Conservation (phyloP, 768 basidiomycete species). For the Auriscalpium vulgare region DNA sequence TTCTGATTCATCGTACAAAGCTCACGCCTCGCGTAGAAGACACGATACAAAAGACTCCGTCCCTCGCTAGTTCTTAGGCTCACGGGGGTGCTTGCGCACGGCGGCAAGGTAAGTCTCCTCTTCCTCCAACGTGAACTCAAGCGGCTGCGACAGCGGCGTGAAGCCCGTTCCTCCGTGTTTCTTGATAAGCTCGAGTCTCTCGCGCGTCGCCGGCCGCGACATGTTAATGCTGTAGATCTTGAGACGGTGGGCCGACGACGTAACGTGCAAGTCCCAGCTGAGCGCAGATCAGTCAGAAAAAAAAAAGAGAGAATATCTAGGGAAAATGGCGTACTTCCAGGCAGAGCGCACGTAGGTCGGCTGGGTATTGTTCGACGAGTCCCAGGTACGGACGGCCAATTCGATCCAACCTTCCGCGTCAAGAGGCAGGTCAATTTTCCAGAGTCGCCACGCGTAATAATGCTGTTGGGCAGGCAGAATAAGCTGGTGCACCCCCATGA, state of each 20-base stretch:
- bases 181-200: conserved; percentile 33
- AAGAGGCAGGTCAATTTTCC: conserved; percentile 43
- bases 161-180: conserved; percentile 28
- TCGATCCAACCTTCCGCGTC: conserved; percentile 52
- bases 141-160: conserved; percentile 33
- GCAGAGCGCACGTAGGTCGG: conserved; percentile 47
- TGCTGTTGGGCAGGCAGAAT: conserved; percentile 24
- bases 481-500: background rate
- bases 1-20: too few relatives aligned
- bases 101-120: conserved; percentile 16
- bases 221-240: conserved; percentile 47
- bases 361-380: conserved; percentile 50
- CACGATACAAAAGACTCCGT: too few relatives aligned
- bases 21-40: too few relatives aligned
- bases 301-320: background rate
- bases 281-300: background rate
- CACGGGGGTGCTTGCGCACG: conserved; percentile 16
- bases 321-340: conserved; percentile 36
- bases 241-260: conserved; percentile 45
- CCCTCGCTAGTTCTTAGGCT: conserved; percentile 9
- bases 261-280: conserved; percentile 48
- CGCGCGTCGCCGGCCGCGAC: conserved; percentile 32
- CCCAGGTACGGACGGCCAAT: conserved; percentile 48
- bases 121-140: conserved; percentile 25
- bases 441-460: conserved; percentile 48